Evolutionary conservation across 768 basidiomycete species (phyloP), one percentile per base, ranked within the genome.

Genomic region (Sporobolomyces pararoseus): DNA sequence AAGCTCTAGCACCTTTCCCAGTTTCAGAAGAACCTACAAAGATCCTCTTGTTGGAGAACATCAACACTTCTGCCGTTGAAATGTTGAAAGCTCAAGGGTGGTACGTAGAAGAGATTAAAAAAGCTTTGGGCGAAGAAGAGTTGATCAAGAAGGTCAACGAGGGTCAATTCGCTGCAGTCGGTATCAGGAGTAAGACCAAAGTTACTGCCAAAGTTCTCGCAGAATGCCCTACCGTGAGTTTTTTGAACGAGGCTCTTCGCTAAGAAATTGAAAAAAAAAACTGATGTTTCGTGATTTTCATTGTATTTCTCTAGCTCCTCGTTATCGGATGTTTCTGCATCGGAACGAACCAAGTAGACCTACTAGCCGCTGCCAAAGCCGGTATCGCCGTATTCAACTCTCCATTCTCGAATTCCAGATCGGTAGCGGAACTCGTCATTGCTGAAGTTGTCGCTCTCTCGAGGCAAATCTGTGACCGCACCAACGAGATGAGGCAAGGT

Each of bases 271-370:
- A 10, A 12, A 34, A 6, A 21, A 3, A 10, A 16, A 14, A n/a
- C 62, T 42, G 39, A 35, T 54, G 32, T 32, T 37, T 21, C 14
- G 34, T 23, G 25, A 19, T 23, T 31, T 54, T 34, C 13, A 10
- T 7, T 39, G 21, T 23, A 13, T 27, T 61, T 35, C 21, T 17
- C 7, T 34, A 99, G 93, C 88, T 99, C 53, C 85, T 97, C 17
- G 90, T 88, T 77, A 91, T 98, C 72, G 95, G 96, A 16, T 99
- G 96, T 80, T 99, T 99, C 85, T 99, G 96, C 82, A 99, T 99
- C 74, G 96, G 96, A 59, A 94, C 91, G 62, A 98, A 98, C 81
- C 96, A 98, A 80, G 96, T 98, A 74, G 93, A 97, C 78, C 87
- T 99, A 53, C 69, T 78, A 58, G 86, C 89, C 4, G 92, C 94